Evolutionary conservation across 208 protist species (phyloP), one percentile per base, ranked within the genome.

Genomic region (Entamoeba histolytica): DNA sequence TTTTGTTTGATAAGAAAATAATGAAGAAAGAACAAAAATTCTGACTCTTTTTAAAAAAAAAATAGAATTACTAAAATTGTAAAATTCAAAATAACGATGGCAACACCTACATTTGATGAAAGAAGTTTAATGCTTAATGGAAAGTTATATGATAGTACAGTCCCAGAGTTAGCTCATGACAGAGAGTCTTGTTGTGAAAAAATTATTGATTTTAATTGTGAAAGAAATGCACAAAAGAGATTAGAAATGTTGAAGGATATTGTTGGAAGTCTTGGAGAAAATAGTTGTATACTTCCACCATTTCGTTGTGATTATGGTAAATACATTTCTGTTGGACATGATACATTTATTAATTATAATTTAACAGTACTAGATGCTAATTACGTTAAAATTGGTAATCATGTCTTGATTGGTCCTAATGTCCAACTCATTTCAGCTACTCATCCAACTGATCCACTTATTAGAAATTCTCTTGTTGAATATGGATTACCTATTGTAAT

Each of bases 261-360:
- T 49, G 17, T 93, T 23, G 92, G 92, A 49, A 3, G 0, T 23
- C 31, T 31, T 57, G 95, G 96, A 31, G 92, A 93, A n/a, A 92
- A 92, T 7, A n/a, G 91, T 4, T 96, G 93, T 49, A 96, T 97
- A 1, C 95, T 96, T 44, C 95, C 95, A 1, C 95, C 96, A 4
- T 96, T 98, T 91, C 92, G 94, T n/a, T 97, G 93, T 52, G 96
- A 97, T 93, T 97, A 97, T 93, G 97, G 96, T 14, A 95, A 91
- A 28, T 95, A 97, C 95, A 96, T 97, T 44, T 91, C 92, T 14
- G 7, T 97, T n/a, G 96, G 96, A 12, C 93, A 96, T n/a, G 92
- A 93, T 91, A 94, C 97, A 44, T 96, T 96, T 93, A 57, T 96
- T 12, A 97, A 97, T 91, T 97, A 95, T 93, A 93, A 95, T 57